Conservation (phyloP, 2,329 filamentous ascomycete genomes). For the Fusarium mexicanum region DNA sequence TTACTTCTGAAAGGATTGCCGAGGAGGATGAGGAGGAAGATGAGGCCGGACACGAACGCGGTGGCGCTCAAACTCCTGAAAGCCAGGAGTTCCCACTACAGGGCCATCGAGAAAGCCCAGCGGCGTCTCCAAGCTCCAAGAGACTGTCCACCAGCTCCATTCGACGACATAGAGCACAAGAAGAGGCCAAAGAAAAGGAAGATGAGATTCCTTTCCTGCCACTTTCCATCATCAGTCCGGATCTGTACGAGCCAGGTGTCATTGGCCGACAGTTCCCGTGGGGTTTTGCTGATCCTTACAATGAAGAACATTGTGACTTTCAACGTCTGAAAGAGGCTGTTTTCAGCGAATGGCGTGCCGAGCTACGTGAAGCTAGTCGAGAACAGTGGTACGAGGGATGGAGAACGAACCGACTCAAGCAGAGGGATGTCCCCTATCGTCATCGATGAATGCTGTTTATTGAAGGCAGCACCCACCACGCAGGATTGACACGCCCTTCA, state of each 20-base stretch:
- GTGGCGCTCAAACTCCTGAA: constrained; percentile 39
- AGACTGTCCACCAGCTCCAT: constrained; percentile 58
- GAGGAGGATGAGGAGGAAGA: constrained; percentile 58
- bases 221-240: constrained; percentile 92
- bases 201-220: constrained; percentile 78
- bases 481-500: constrained; percentile 6
- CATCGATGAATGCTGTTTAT: constrained; percentile 43
- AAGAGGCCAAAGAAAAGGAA: constrained; percentile 59
- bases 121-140: constrained; percentile 53
- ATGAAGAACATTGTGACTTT: constrained; percentile 94
- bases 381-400: constrained; percentile 97
- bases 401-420: constrained; percentile 78
- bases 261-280: constrained; percentile 92
- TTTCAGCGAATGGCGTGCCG: constrained; percentile 91
- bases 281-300: constrained; percentile 95
- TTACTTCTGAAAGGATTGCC: constrained; percentile 62
- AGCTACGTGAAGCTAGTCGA: constrained; percentile 88
- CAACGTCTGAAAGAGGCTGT: constrained; percentile 88
- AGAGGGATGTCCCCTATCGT: constrained; percentile 55
- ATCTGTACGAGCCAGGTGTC: constrained; percentile 83
- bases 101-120: constrained; percentile 44
- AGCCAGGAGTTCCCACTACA: constrained; percentile 54
- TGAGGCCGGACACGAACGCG: constrained; percentile 26
- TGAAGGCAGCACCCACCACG: constrained; percentile 2
- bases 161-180: constrained; percentile 57